Base-by-base conservation (phyloP, 2,329 filamentous ascomycete genomes). In the Xylariaceae sp. region DNA sequence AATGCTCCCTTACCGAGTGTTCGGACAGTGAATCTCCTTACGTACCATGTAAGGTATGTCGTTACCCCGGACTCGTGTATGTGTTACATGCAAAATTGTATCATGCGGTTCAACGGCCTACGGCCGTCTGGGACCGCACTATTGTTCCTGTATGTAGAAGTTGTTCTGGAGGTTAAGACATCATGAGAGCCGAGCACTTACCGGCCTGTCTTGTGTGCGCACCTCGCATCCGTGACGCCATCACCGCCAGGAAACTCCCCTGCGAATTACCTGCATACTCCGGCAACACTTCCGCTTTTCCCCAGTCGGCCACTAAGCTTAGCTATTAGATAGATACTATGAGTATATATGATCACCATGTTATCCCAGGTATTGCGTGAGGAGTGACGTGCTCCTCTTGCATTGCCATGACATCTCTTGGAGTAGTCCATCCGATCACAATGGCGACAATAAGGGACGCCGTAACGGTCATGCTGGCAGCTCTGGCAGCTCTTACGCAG, bases 361-460 rank as follows among this genome's bases (percentile, higher is more conserved):
- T 9, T 44, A 58, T 34, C 18, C 44, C 36, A 26, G 15, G 41
- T 51, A 15, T 30, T 49, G 15, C 32, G 10, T 47, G n/a, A 49
- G 29, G 42, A 30, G 22, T 37, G 9, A 39, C 12, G 49, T 15
- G 26, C 29, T 49, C 12, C 8, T 10, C 36, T 21, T 18, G 13
- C 12, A n/a, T 34, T 30, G 36, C 13, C 10, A 34, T 55, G 47
- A 37, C 34, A 47, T 57, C 29, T 47, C 48, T 18, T 45, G 5
- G 29, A 34, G 32, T 15, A 47, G 13, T 22, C 40, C 5, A 15
- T 47, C 37, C 6, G 48, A 47, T 39, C 26, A 41, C 22, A 13
- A 55, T 47, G 51, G 41, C 32, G 13, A 64, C 54, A 59, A 67
- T 67, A 61, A 52, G 55, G 53, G 37, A 44, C 36, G 57, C 57